phyloP scores from a whole-genome alignment of 140 eudicot species.

The Anethum foeniculum region DNA sequence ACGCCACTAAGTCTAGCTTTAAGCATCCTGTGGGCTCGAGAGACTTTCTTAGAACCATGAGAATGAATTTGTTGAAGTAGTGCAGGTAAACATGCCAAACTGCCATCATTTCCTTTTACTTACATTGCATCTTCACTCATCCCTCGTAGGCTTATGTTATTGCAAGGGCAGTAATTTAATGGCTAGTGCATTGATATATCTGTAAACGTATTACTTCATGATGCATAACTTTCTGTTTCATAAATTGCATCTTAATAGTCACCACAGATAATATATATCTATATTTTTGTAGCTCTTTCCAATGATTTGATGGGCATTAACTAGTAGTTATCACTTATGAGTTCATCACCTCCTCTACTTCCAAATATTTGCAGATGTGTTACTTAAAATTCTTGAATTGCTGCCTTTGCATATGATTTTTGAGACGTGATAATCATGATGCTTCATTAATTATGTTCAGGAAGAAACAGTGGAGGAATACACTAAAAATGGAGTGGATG shows the following conservation, averaged over 20 bases:
- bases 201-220: neutral
- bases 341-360: neutral
- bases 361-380: neutral
- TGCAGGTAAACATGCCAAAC: neutral
- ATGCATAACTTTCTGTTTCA: no score
- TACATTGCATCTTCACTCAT: neutral
- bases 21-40: neutral
- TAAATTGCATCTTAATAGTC: neutral
- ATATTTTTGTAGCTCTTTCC: neutral
- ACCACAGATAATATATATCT: neutral
- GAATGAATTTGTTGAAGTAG: neutral
- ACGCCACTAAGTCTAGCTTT: neutral
- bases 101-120: neutral
- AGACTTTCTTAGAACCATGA: neutral
- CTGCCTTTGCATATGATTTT: neutral
- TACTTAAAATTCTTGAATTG: neutral
- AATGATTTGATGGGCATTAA: neutral
- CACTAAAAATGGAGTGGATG: slow-evolving; percentile 55
- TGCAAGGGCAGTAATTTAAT: neutral
- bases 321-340: neutral
- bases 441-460: slow-evolving; percentile 25
- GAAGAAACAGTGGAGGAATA: slow-evolving; percentile 78
- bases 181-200: neutral
- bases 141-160: neutral
- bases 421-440: neutral